Conservation (phyloP, 768 basidiomycete species). For the Russula earlei region DNA sequence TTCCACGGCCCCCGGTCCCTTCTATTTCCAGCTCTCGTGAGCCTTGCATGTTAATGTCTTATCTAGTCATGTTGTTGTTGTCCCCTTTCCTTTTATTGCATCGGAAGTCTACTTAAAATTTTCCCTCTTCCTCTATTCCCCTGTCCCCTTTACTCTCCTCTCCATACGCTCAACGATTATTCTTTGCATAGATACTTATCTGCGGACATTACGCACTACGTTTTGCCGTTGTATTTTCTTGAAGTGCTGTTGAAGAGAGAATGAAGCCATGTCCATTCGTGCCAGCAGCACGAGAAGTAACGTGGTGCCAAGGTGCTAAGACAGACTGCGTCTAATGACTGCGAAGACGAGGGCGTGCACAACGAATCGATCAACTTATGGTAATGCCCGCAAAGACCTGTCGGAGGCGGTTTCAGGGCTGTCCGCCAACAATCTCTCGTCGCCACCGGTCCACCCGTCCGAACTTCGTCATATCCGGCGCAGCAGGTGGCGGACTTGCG, state of each 20-base stretch:
- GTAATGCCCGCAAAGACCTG: neutral
- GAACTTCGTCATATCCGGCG: conserved; percentile 56
- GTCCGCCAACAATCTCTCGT: conserved; percentile 67
- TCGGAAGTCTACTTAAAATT: conserved; percentile 26
- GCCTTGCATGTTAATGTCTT: conserved; percentile 5
- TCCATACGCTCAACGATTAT: conserved; percentile 12
- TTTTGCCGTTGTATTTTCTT: conserved; percentile 22
- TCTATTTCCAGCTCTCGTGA: neutral
- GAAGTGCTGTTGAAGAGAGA: conserved; percentile 19
- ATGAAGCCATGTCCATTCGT: conserved; percentile 14
- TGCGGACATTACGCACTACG: conserved; percentile 15
- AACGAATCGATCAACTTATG: neutral
- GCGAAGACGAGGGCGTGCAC: neutral
- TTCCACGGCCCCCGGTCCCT: neutral
- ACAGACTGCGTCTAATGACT: neutral
- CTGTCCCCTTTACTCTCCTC: neutral
- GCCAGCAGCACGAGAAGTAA: neutral
- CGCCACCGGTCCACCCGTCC: conserved; percentile 75
- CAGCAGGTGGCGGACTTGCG: conserved; percentile 45
- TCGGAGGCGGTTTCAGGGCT: conserved; percentile 21
- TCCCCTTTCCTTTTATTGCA: conserved; percentile 5
- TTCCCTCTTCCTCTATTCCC: neutral
- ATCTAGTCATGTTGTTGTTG: neutral
- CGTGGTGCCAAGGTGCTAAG: neutral
- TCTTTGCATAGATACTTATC: conserved; percentile 17